Evolutionary conservation across 2,329 filamentous ascomycete genomes (phyloP), one percentile per base, ranked within the genome.

Genomic region (Pseudopithomyces chartarum): DNA sequence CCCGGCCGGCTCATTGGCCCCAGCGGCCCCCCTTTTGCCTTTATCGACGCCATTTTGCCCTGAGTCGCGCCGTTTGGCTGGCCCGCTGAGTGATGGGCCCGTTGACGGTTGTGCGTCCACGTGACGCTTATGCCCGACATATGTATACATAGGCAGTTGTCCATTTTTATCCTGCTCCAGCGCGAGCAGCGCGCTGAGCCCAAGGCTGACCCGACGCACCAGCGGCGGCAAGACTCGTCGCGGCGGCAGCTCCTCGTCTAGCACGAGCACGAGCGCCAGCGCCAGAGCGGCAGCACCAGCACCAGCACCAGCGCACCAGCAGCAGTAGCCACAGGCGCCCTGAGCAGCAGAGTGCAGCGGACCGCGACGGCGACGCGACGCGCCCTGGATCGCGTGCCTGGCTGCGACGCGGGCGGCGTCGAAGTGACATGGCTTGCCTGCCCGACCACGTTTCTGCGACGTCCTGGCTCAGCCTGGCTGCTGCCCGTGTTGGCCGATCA

Each of bases 21-120:
- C 48, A 40, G 59, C 59, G 54, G 62, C 64, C 63, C 63, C 61
- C 64, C 68, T 70, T 65, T 54, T 67, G 56, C 56, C 58, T 63
- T 71, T 71, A 64, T 68, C 57, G 63, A 53, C 53, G 54, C 49
- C 47, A 44, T 54, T 60, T 55, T 56, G 32, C 34, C 55, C 36
- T 45, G 33, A 38, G 34, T 36, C 47, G 45, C 33, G 23, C 34
- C 15, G 15, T 17, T 19, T 10, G 11, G 11, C 15, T 19, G 7
- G 38, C n/a, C 8, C 13, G n/a, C n/a, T n/a, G n/a, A n/a, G n/a
- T n/a, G n/a, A n/a, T n/a, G n/a, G n/a, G n/a, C 17, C 15, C 34
- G 11, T 15, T 26, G 15, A 22, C n/a, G 20, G 50, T 56, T 52
- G 44, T 43, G 26, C 48, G 13, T 33, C 38, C 66, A 69, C 65